Percentiles rank a stretch among this genome's conserved stretches.
Evolutionary conservation across 345 rosid species (phyloP).

Genomic region (Microcos paniculata): DNA sequence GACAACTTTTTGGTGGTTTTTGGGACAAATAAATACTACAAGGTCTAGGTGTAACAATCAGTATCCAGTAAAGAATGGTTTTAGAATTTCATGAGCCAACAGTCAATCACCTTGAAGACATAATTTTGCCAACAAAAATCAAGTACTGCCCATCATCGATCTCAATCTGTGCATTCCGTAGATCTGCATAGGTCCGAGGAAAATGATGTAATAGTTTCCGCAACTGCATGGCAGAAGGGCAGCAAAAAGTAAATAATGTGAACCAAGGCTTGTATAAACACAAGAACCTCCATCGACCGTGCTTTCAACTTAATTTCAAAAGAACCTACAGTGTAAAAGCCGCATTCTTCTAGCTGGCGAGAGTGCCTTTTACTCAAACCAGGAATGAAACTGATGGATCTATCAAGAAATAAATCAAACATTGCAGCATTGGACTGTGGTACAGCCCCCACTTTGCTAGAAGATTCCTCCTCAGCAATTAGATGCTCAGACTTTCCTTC

Average conservation of each 20-base stretch:
- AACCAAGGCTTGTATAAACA: constrained; percentile 19
- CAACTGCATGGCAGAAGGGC: constrained; percentile 41
- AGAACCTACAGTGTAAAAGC: constrained; percentile 77
- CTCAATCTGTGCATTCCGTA: constrained; percentile 74
- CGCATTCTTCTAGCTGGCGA: constrained; percentile 62
- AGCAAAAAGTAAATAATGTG: constrained; percentile 1
- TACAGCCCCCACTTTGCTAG: constrained; percentile 14
- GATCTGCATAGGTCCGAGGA: constrained; percentile 92
- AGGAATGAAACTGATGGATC: constrained; percentile 50
- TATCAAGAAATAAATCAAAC: constrained; percentile 48
- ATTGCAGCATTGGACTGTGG: constrained; percentile 18
- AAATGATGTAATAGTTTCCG: constrained; percentile 84
- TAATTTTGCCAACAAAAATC: constrained; percentile 73
- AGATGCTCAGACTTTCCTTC: constrained; percentile 33
- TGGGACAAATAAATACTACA: neutral
- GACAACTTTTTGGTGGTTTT: neutral
- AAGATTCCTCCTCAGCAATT: constrained; percentile 23
- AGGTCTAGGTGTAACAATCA: neutral
- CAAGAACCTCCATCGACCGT: constrained; percentile 8
- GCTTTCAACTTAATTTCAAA: constrained; percentile 3
- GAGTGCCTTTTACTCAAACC: constrained; percentile 68
- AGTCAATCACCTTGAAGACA: constrained; percentile 70
- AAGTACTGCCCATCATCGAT: constrained; percentile 85
- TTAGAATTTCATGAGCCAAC: neutral
- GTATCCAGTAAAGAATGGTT: neutral